Conservation (phyloP, 768 basidiomycete species). For the Pisolithus albus region DNA sequence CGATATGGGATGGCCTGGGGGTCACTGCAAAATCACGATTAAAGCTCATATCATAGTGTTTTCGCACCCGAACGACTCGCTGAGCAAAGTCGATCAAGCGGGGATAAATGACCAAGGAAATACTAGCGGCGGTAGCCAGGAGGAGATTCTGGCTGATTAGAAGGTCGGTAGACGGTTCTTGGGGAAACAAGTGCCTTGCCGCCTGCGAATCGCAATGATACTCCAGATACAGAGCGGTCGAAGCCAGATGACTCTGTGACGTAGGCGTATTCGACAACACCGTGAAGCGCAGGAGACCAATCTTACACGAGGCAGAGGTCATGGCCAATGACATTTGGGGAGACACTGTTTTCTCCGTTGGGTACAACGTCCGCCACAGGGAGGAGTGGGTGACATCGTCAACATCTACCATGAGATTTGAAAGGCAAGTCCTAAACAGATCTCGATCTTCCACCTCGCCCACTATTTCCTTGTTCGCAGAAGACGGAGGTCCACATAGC, state of each 20-base stretch:
- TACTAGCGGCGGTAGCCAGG: slow-evolving; percentile 34
- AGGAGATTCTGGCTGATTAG: slow-evolving; percentile 19
- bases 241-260: slow-evolving; percentile 18
- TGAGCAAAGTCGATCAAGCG: slow-evolving; percentile 56
- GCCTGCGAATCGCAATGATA: slow-evolving; percentile 12
- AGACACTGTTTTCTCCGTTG: slow-evolving; percentile 5
- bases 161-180: slow-evolving; percentile 8
- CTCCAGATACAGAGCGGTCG: slow-evolving; percentile 21
- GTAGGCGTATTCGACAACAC: slow-evolving; percentile 16
- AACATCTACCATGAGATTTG: slow-evolving; percentile 34
- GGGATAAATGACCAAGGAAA: slow-evolving; percentile 43
- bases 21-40: not conserved
- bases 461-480: slow-evolving; percentile 3
- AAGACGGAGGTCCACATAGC: slow-evolving; percentile 36
- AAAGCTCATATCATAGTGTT: slow-evolving; percentile 20
- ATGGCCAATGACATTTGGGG: slow-evolving; percentile 5
- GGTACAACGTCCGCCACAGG: slow-evolving; percentile 19
- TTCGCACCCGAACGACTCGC: slow-evolving; percentile 45
- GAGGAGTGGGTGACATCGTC: slow-evolving; percentile 29
- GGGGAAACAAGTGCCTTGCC: slow-evolving; percentile 10
- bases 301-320: slow-evolving; percentile 10
- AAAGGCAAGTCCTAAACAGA: slow-evolving; percentile 34
- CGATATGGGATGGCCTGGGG: slow-evolving; percentile 18
- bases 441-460: slow-evolving; percentile 25
- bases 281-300: slow-evolving; percentile 14